Evolutionary conservation across 2,329 filamentous ascomycete genomes (phyloP), one percentile per base, ranked within the genome.

Genomic region (Pseudopyricularia javanii): DNA sequence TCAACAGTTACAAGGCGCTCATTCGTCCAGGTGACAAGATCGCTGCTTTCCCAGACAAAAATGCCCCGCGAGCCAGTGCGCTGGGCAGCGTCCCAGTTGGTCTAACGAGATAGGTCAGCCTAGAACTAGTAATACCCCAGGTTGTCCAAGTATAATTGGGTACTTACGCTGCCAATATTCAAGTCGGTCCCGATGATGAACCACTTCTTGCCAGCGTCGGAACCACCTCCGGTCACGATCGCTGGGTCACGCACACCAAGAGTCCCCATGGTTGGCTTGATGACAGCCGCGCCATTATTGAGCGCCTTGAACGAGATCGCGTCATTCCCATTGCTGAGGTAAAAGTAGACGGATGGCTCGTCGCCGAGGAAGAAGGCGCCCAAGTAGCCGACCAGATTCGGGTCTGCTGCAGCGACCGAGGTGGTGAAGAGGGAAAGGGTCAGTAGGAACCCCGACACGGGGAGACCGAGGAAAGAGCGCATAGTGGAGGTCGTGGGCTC

Each of bases 171-270:
- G 47, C 58, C 72, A 50, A 79, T 79, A 53, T 80, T 62, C 11
- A 80, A 61, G 57, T 80, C 76, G 0, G 75, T 79, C 2, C 74
- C 74, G 49, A 79, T 68, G 49, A 79, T 76, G 55, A 75, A 79
- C 74, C 74, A 78, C 62, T 77, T 78, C 57, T 66, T 68, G 0
- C 71, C 72, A 0, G 67, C 70, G 32, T 78, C 72, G 2, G 54
- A 56, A 3, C 74, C 74, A 3, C 70, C 72, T 2, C 73, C 73
- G 8, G 66, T 59, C 17, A 79, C 69, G 22, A 79, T 69, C 4
- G 70, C 70, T 1, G 75, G 74, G 51, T 79, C 76, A 9, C 76
- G 67, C 2, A 79, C 74, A 17, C 75, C 77, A 0, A 68, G 66
- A 0, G 75, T 79, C 12, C 76, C 76, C 53, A 71, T 67, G 0